A percentile compares a stretch with the other conserved stretches of the same genome.
phyloP scores from a whole-genome alignment of 495 filamentous ascomycete genomes.

The Clavariopsis aquatica region DNA sequence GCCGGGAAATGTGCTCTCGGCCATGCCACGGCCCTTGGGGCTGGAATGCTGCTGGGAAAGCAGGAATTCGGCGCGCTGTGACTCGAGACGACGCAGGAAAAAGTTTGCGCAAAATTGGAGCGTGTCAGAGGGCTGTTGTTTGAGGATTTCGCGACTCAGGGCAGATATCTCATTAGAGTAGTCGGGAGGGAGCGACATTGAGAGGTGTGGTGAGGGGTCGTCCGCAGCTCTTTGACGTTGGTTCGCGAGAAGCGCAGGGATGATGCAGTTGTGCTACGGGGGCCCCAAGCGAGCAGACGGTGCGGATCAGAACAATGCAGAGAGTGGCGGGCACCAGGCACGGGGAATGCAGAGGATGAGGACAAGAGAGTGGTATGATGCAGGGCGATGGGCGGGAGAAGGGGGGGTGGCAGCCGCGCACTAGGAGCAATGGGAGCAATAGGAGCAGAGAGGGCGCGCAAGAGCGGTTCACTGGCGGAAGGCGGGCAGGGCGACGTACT shows the following conservation, averaged over 20 bases:
- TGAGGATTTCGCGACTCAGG: constrained; percentile 58
- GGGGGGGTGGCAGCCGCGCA: not conserved
- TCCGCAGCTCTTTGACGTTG: constrained; percentile 38
- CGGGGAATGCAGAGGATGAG: not conserved
- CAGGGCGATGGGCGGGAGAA: not conserved
- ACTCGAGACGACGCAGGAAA: constrained; percentile 62
- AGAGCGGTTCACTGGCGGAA: not conserved
- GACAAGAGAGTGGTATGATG: not conserved
- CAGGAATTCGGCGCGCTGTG: constrained; percentile 58
- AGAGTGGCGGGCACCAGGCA: not conserved
- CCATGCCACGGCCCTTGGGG: constrained; percentile 52
- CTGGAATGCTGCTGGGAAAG: constrained; percentile 46
- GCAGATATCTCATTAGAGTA: constrained; percentile 62
- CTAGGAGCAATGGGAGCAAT: constrained; percentile 1
- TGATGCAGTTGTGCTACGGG: constrained; percentile 35
- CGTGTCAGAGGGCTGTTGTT: constrained; percentile 57
- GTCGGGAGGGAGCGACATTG: constrained; percentile 56
- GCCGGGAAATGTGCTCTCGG: constrained; percentile 58
- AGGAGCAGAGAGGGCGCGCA: not conserved
- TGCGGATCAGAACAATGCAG: constrained; percentile 10
- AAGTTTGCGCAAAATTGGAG: constrained; percentile 70
- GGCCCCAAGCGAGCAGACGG: constrained; percentile 34
- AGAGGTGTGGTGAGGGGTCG: constrained; percentile 34
- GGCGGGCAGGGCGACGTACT: constrained; percentile 1
- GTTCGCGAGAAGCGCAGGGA: constrained; percentile 38